A percentile compares a stretch with the other conserved stretches of the same genome.
Conservation (phyloP, 2,329 filamentous ascomycete genomes). For the Ceratocystis destructans region DNA sequence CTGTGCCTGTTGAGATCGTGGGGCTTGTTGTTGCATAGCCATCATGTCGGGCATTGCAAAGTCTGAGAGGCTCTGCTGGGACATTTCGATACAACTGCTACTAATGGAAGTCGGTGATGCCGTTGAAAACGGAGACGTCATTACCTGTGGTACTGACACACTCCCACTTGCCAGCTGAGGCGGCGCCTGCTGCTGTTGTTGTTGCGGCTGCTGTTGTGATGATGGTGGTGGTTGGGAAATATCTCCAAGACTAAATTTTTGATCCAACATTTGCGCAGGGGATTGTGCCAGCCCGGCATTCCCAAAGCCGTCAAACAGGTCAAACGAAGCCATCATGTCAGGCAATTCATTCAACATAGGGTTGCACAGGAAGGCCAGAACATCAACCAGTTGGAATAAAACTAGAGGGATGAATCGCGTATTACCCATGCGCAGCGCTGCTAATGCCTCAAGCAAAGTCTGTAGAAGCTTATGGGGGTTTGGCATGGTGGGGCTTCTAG, state of each 20-base stretch:
- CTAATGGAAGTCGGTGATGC: conserved; percentile 16
- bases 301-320: conserved; percentile 54
- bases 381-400: conserved; percentile 59
- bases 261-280: conserved; percentile 26
- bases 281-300: conserved; percentile 47
- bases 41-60: conserved; percentile 15
- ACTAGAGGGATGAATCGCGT: conserved; percentile 65
- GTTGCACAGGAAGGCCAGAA: conserved; percentile 48
- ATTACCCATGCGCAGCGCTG: conserved; percentile 59
- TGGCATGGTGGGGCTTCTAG: conserved; percentile 44
- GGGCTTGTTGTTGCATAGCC: conserved; percentile 15
- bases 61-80: conserved; percentile 12
- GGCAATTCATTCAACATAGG: conserved; percentile 47
- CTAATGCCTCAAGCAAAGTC: conserved; percentile 53
- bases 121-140: conserved; percentile 17
- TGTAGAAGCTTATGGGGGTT: conserved; percentile 58
- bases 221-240: not conserved
- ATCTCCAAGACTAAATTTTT: conserved; percentile 15
- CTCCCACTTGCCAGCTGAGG: not conserved
- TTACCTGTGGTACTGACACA: conserved; percentile 4
- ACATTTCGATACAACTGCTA: conserved; percentile 16
- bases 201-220: not conserved
- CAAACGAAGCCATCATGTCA: conserved; percentile 40
- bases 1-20: conserved; percentile 1
- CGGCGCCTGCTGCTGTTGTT: not conserved